Evolutionary conservation across 2,329 filamentous ascomycete genomes (phyloP).

Genomic region (Calycina herbarum): DNA sequence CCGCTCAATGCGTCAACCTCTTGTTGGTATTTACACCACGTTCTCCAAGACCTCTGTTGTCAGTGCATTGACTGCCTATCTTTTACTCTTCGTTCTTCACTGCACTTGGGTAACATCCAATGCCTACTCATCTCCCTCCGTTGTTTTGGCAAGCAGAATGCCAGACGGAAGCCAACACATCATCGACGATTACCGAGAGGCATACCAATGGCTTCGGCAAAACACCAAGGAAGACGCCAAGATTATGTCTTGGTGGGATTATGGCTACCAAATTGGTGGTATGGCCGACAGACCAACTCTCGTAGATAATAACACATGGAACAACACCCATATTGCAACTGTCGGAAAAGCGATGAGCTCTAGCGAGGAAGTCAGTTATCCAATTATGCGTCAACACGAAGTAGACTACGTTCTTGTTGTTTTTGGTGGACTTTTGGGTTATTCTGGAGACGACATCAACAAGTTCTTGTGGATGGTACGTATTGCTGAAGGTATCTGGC

Average conservation of each 20-base stretch:
- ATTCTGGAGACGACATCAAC: constrained; percentile 98
- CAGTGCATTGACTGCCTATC: constrained; percentile 70
- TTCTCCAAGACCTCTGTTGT: constrained; percentile 80
- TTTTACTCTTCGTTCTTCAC: constrained; percentile 92
- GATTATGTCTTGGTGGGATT: constrained; percentile 99
- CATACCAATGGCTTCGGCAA: constrained; percentile 98
- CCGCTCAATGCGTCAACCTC: constrained; percentile 68
- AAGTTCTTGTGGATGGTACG: constrained; percentile 99
- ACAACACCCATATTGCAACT: constrained; percentile 99
- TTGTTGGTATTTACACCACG: constrained; percentile 80
- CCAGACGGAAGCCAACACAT: constrained; percentile 97
- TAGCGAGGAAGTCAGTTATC: constrained; percentile 95
- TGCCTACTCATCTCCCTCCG: constrained; percentile 96
- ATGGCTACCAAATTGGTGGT: constrained; percentile 98
- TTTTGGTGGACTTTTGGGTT: constrained; percentile 92
- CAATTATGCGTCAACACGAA: constrained; percentile 97
- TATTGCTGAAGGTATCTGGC: constrained; percentile 99
- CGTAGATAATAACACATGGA: constrained; percentile 99
- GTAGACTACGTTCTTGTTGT: constrained; percentile 98
- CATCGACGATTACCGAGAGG: constrained; percentile 98
- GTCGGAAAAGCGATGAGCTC: constrained; percentile 99
- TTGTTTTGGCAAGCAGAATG: constrained; percentile 87
- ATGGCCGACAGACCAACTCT: constrained; percentile 98
- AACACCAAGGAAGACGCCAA: constrained; percentile 95
- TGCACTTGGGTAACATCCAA: constrained; percentile 99